phyloP scores from a whole-genome alignment of 2,329 filamentous ascomycete species.

The Elsinoe ampelina region DNA sequence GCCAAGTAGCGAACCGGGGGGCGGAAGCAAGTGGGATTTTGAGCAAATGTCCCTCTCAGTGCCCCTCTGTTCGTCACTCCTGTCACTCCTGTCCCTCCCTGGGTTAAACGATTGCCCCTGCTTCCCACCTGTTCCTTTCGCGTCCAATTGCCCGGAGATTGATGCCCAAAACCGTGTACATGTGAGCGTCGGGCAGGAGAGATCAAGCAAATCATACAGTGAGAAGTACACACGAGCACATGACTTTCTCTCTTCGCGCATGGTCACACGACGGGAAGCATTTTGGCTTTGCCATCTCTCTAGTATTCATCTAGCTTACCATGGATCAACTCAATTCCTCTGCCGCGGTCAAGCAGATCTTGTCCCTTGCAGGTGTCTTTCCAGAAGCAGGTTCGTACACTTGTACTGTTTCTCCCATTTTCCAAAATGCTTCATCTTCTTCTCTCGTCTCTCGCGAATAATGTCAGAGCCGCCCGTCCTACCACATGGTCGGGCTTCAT shows the following conservation, averaged over 20 bases:
- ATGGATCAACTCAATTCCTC: neutral
- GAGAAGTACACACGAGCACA: neutral
- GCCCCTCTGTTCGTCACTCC: neutral
- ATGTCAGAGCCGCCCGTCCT: neutral
- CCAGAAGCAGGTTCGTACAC: neutral
- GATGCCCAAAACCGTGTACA: neutral
- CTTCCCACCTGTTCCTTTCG: constrained; percentile 1
- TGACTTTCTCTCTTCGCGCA: neutral
- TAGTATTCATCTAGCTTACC: neutral
- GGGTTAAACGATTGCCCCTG: neutral
- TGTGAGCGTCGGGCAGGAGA: neutral
- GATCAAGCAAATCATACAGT: neutral
- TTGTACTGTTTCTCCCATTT: neutral
- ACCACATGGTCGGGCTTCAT: neutral
- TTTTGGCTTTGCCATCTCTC: neutral
- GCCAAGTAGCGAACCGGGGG: neutral
- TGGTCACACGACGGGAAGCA: constrained; percentile 1
- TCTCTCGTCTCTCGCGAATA: neutral
- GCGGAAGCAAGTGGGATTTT: constrained; percentile 4
- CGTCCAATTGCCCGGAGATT: constrained; percentile 4
- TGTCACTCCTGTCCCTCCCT: neutral
- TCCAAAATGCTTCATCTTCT: neutral
- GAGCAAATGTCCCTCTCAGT: neutral
- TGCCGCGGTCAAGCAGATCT: neutral
- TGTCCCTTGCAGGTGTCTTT: neutral